Evolutionary conservation across 352 stramenopile genomes (phyloP).

Genomic region (Phytophthora quininea): DNA sequence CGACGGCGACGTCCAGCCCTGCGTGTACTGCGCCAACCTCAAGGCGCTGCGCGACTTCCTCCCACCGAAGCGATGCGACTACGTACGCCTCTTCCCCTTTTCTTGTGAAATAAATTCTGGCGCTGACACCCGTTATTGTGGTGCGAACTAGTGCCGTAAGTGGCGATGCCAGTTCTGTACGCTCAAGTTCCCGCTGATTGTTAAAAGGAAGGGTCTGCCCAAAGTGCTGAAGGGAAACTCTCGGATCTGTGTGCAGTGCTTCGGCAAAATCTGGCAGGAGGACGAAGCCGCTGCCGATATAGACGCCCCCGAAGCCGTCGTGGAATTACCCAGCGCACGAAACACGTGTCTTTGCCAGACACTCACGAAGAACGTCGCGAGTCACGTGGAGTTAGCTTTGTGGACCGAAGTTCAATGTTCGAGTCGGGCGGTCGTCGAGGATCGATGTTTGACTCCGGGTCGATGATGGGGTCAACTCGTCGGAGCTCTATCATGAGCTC

Average conservation of each 20-base stretch:
- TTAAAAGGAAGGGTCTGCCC: slow-evolving; percentile 42
- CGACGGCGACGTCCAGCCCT: slow-evolving; percentile 18
- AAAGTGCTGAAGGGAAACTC: slow-evolving; percentile 62
- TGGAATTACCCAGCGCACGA: slow-evolving; percentile 10
- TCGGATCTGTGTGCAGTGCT: slow-evolving; percentile 61
- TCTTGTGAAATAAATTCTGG: neutral
- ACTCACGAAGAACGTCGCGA: slow-evolving; percentile 7
- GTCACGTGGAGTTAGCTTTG: slow-evolving; percentile 28
- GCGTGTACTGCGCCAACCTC: slow-evolving; percentile 54
- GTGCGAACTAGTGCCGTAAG: slow-evolving; percentile 39
- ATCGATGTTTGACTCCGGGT: slow-evolving; percentile 22
- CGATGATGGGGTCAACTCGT: slow-evolving; percentile 13
- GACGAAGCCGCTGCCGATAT: slow-evolving; percentile 21
- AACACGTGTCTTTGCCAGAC: slow-evolving; percentile 14
- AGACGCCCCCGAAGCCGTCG: neutral
- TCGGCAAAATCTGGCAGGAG: slow-evolving; percentile 47
- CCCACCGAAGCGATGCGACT: slow-evolving; percentile 62
- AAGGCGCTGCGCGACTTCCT: slow-evolving; percentile 57
- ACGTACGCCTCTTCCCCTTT: slow-evolving; percentile 34
- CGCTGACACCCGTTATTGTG: neutral
- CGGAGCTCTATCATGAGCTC: slow-evolving; percentile 23
- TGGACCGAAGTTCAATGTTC: slow-evolving; percentile 16
- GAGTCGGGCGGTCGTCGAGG: slow-evolving; percentile 17
- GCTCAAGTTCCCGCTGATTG: slow-evolving; percentile 58
- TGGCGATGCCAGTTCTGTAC: slow-evolving; percentile 71